A percentile compares a stretch with the other conserved stretches of the same genome.
These are phyloP conservation scores for Phaffomyces thermotolerans DNA, from an alignment of 805 yeast species.

Conservation along the genomic window DNA sequence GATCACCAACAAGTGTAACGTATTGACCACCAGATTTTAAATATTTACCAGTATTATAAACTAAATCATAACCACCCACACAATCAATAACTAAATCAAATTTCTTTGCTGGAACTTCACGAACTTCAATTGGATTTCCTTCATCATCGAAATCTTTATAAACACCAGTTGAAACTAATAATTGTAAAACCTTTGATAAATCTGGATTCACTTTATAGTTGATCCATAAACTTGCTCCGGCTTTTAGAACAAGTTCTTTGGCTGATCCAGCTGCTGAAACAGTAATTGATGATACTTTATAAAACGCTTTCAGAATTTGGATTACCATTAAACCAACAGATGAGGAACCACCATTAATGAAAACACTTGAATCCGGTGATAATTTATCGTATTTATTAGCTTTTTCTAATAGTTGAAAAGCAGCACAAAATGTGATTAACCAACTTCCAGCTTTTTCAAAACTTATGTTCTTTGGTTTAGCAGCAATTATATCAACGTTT, in stretches of 20 bases:
- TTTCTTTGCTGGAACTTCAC: conserved; percentile 22
- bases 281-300: conserved; percentile 44
- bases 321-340: conserved; percentile 59
- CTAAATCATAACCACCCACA: conserved; percentile 56
- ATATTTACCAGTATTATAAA: conserved; percentile 30
- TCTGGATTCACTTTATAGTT: conserved; percentile 36
- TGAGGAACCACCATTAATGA: conserved; percentile 73
- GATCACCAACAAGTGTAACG: conserved; percentile 59
- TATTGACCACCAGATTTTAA: conserved; percentile 47
- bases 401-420: conserved; percentile 38
- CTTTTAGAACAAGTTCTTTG: conserved; percentile 30
- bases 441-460: conserved; percentile 56
- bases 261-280: conserved; percentile 53
- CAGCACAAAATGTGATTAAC: conserved; percentile 58
- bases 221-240: conserved; percentile 48
- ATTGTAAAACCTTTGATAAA: conserved; percentile 15
- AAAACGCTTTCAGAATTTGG: conserved; percentile 49
- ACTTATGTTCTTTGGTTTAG: conserved; percentile 40
- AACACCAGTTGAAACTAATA: conserved; percentile 24
- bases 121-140: conserved; percentile 21
- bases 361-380: conserved; percentile 39
- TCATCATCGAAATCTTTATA: conserved; percentile 24
- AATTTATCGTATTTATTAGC: conserved; percentile 20
- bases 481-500: conserved; percentile 37
- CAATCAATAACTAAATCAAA: conserved; percentile 67